Conservation (phyloP, 805 yeast genomes). For the Vanderwaltozyma verrucispora region DNA sequence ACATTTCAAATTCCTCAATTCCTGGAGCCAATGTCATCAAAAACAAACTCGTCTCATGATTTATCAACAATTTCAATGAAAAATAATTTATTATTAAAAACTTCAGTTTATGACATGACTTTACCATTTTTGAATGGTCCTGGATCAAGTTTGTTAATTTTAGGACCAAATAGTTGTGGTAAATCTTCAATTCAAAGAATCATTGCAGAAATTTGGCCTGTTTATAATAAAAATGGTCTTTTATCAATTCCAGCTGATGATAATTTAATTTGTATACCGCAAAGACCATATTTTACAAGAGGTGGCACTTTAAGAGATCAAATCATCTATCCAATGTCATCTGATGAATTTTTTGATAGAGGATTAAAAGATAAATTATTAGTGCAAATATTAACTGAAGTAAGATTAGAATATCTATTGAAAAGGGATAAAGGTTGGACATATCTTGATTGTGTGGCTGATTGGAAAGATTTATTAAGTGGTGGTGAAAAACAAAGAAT, state of each 20-base stretch:
- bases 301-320: conserved; percentile 83
- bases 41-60: conserved; percentile 31
- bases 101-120: conserved; percentile 10
- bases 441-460: conserved; percentile 38
- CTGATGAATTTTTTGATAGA: conserved; percentile 62
- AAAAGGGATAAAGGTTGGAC: conserved; percentile 48
- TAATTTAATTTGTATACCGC: conserved; percentile 73
- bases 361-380: conserved; percentile 65
- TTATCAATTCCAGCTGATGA: conserved; percentile 65
- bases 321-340: conserved; percentile 74
- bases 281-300: conserved; percentile 69
- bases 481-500: conserved; percentile 96
- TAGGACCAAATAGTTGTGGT: conserved; percentile 87
- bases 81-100: conserved; percentile 2
- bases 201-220: conserved; percentile 86
- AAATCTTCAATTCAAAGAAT: conserved; percentile 79
- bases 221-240: conserved; percentile 58
- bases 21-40: conserved; percentile 15
- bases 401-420: conserved; percentile 69
- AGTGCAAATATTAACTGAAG: conserved; percentile 57
- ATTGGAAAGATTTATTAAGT: conserved; percentile 85
- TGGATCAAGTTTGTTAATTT: conserved; percentile 62
- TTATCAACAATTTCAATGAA: conserved; percentile 3
- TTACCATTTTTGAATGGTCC: conserved; percentile 23
- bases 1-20: conserved; percentile 40